Conservation (phyloP, 2,329 filamentous ascomycete genomes). For the Thelonectria rubi region DNA sequence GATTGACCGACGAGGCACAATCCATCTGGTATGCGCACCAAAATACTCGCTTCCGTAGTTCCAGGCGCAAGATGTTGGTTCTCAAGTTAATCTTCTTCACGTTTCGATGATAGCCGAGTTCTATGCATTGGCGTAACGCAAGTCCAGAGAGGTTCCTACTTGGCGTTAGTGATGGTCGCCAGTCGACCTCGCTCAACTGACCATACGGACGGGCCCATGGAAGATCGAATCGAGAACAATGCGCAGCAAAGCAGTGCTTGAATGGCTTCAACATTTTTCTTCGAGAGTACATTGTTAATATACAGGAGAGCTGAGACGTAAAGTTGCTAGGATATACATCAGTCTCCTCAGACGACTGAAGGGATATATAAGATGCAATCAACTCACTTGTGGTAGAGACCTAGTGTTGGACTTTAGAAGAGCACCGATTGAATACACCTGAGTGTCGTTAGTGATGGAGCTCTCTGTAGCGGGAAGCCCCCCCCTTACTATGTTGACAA, state of each 20-base stretch:
- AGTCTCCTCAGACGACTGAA: too few relatives aligned
- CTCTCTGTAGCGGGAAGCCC: too few relatives aligned
- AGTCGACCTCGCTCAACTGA: constrained; percentile 15
- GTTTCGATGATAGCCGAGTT: constrained; percentile 26
- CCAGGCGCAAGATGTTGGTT: constrained; percentile 5
- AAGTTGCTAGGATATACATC: constrained; percentile 5
- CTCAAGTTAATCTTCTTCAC: background rate
- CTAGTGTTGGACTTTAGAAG: constrained; percentile 7
- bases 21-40: constrained; percentile 24
- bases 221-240: constrained; percentile 41
- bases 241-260: constrained; percentile 44
- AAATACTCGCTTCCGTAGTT: constrained; percentile 23
- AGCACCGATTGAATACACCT: constrained; percentile 23
- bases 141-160: constrained; percentile 21
- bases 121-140: constrained; percentile 26
- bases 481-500: constrained; percentile 15
- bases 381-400: constrained; percentile 12
- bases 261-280: constrained; percentile 41
- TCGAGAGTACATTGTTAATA: constrained; percentile 11
- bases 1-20: constrained; percentile 4
- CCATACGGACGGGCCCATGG: constrained; percentile 42
- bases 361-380: too few relatives aligned
- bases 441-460: background rate
- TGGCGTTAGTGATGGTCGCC: too few relatives aligned
- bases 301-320: constrained; percentile 13